Evolutionary conservation across 257 asterid genomes (phyloP), one percentile per base, ranked within the genome.

Genomic region (Solanum sitiens): DNA sequence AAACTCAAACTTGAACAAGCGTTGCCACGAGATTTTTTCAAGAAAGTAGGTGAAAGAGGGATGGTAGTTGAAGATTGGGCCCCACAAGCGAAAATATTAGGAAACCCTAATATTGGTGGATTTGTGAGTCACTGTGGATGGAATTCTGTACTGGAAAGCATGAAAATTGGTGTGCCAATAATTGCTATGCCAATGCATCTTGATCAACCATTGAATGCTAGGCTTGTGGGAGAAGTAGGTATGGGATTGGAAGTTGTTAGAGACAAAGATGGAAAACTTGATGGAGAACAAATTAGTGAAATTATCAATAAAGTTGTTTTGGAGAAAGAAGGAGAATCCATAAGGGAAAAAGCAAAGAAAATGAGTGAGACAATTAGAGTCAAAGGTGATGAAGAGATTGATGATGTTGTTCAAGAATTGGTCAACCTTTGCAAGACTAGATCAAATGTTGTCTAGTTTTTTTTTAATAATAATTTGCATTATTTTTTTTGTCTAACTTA

Each of bases 61-160:
- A 90, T 42, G 44, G 44, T 90, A 10, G 88, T 90, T 32, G 42
- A 86, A 88, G 85, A 85, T 67, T 88, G 89, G 90, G 89, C 89
- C 4, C 89, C 88, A 7, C 90, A 88, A 84, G 90, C 86, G 20
- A 88, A 42, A 73, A 90, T 90, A 61, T 80, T 90, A 74, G 89
- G 42, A 77, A 86, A 88, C 67, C 44, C 82, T n/a, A 84, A 87
- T 83, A 56, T 83, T 0, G 90, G 92, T 2, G 90, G 89, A 0
- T 90, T 90, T 5, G 35, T 90, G 13, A 88, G 90, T 42, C 89
- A 90, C 3, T 88, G 92, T 37, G 90, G 90, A 63, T 90, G 92
- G 92, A 76, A 82, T 42, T 86, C 90, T 13, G 56, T 88, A 0
- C 68, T 76, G 87, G 90, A 90, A 84, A 68, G 92, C 39, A 56